A percentile compares a stretch with the other conserved stretches of the same genome.
phyloP scores from a whole-genome alignment of 208 protist species.

The Trypanosoma lewisi region DNA sequence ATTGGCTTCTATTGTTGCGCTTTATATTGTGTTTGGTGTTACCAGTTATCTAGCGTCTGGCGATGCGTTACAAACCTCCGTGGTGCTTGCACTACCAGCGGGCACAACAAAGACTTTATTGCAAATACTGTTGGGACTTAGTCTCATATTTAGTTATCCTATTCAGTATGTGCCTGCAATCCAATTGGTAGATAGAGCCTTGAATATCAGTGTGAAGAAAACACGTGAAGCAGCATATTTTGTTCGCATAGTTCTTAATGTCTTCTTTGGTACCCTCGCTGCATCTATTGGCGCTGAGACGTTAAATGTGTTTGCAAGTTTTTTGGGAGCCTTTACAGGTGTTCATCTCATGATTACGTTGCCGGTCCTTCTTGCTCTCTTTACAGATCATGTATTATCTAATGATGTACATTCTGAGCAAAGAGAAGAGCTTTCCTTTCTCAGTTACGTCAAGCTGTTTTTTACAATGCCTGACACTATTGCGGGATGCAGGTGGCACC shows the following conservation, averaged over 20 bases:
- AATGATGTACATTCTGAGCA: conserved; percentile 5
- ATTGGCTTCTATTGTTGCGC: conserved; percentile 40
- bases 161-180: conserved; percentile 85
- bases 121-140: conserved; percentile 59
- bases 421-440: conserved; percentile 31
- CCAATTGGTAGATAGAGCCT: conserved; percentile 66
- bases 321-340: conserved; percentile 73
- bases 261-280: conserved; percentile 48
- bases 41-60: conserved; percentile 75
- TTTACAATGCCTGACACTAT: conserved; percentile 41
- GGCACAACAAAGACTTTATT: conserved; percentile 40
- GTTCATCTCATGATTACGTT: conserved; percentile 84
- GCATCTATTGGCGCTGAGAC: conserved; percentile 64
- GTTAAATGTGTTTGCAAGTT: conserved; percentile 75
- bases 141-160: conserved; percentile 72
- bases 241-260: conserved; percentile 53
- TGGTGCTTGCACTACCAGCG: conserved; percentile 61
- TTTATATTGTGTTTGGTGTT: conserved; percentile 70
- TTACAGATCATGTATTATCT: conserved; percentile 39
- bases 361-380: conserved; percentile 52
- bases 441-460: conserved; percentile 37
- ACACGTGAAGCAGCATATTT: conserved; percentile 31
- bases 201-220: conserved; percentile 34
- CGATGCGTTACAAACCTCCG: conserved; percentile 57
- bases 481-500: conserved; percentile 35